Evolutionary conservation across 805 yeast genomes (phyloP), one percentile per base, ranked within the genome.

Genomic region (Barnettozyma salicaria): DNA sequence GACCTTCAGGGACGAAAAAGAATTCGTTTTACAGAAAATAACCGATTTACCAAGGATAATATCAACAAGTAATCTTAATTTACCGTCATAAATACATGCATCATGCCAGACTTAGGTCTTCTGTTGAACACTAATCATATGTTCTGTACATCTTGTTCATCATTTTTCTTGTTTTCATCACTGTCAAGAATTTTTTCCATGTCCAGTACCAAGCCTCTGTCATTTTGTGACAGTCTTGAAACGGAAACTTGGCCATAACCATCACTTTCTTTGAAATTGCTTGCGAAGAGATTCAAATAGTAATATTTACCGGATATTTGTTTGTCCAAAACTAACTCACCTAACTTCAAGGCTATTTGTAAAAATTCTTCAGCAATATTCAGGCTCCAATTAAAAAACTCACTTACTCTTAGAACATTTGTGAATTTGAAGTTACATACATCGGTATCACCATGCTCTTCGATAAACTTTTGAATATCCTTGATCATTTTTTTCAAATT

Each of bases 11-110:
- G 90, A 81, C 39, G 98, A 92, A 59, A 78, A 82, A 50, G 83
- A 77, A 38, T 92, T 81, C 58, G 78, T 92, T 22, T 67, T 86
- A 31, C 76, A 74, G 41, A 85, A 84, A 46, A 83, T 90, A 36
- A 78, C 76, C 43, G 71, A 73, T 35, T 61, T 84, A 41, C 94
- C 92, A 6, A 80, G 78, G 53, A 67, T 80, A 16, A 53, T 62
- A 10, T 51, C 58, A 13, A 49, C 64, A 14, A 58, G 39, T 23
- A 33, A 34, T 27, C 14, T 24, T 6, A 28, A 22, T 19, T 28
- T 35, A 21, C 14, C 22, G n/a, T 17, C 38, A 19, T 28, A 28
- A 22, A 12, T 37, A 13, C 13, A n/a, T n/a, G n/a, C 27, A 19
- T 20, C 23, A 39, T 32, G 14, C 34, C 18, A 7, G 11, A 8